Evolutionary conservation across 441 rosid species (phyloP).

Genomic region (Erysimum cheiri): DNA sequence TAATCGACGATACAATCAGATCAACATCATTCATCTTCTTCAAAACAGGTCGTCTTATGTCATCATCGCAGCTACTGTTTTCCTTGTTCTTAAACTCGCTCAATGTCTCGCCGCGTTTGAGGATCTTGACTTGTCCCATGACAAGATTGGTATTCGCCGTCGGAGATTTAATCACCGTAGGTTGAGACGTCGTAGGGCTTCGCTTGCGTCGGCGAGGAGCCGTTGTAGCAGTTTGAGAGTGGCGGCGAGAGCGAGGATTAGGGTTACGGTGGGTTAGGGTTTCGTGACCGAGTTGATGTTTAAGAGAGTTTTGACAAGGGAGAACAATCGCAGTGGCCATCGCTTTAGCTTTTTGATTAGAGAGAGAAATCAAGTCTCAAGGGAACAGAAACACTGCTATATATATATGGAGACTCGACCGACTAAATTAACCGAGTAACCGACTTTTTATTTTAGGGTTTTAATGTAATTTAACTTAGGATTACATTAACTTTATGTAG

Average conservation of each 20-base stretch:
- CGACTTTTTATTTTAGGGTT: background rate
- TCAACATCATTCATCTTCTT: conserved; percentile 32
- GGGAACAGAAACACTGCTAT: background rate
- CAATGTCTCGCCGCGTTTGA: conserved; percentile 70
- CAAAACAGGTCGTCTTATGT: conserved; percentile 8
- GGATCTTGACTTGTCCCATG: conserved; percentile 68
- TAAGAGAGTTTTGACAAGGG: conserved; percentile 24
- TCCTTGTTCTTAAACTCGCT: conserved; percentile 11
- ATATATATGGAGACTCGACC: background rate
- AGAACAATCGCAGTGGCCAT: conserved; percentile 41
- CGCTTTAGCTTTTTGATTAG: background rate
- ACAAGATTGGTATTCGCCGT: conserved; percentile 48
- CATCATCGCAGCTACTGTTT: background rate
- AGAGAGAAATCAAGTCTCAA: background rate
- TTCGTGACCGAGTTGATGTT: conserved; percentile 25
- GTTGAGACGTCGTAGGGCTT: conserved; percentile 27
- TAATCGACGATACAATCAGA: conserved; percentile 51
- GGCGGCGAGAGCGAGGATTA: conserved; percentile 22
- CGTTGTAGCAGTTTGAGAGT: conserved; percentile 5
- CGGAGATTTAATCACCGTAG: conserved; percentile 46
- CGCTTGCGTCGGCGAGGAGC: conserved; percentile 49
- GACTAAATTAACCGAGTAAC: background rate
- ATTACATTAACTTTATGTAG: background rate
- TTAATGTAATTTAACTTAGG: background rate
- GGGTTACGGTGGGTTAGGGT: conserved; percentile 31